Percentiles rank a stretch among this genome's conserved stretches.
These are phyloP conservation scores for Leishmania lainsoni DNA, from an alignment of 208 protist species.

Conservation along the genomic window DNA sequence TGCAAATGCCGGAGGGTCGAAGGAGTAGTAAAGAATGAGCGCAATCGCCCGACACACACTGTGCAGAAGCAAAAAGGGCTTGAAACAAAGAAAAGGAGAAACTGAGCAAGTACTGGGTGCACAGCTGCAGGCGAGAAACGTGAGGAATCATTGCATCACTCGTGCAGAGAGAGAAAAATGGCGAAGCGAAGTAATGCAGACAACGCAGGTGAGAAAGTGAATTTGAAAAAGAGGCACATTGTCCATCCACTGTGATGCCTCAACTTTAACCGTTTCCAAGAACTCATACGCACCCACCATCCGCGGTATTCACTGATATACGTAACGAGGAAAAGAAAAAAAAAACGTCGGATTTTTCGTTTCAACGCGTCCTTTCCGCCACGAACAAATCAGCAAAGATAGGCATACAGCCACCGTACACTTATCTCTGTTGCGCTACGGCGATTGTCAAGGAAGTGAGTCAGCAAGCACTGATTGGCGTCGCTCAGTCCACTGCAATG, in stretches of 20 bases:
- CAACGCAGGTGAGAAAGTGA: not conserved
- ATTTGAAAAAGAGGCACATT: not conserved
- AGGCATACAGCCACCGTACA: no score
- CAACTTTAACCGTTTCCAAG: not conserved
- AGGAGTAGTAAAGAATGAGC: not conserved
- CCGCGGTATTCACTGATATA: not conserved
- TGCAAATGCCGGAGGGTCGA: not conserved
- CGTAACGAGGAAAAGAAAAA: not conserved
- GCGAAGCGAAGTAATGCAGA: not conserved
- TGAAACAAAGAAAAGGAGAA: not conserved
- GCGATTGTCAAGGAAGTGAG: no score
- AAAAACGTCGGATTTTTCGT: not conserved
- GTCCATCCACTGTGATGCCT: not conserved
- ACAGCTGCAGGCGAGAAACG: not conserved
- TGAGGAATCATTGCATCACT: not conserved
- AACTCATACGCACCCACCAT: not conserved
- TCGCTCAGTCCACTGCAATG: no score
- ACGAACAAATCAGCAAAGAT: not conserved
- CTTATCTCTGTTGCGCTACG: no score
- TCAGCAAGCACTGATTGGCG: no score
- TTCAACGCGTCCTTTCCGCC: not conserved
- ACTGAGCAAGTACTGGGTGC: not conserved
- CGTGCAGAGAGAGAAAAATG: no score
- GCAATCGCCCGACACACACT: not conserved
- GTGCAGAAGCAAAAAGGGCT: not conserved